phyloP scores from a whole-genome alignment of 1,284 basidiomycete species.

The Marasmius sp. region DNA sequence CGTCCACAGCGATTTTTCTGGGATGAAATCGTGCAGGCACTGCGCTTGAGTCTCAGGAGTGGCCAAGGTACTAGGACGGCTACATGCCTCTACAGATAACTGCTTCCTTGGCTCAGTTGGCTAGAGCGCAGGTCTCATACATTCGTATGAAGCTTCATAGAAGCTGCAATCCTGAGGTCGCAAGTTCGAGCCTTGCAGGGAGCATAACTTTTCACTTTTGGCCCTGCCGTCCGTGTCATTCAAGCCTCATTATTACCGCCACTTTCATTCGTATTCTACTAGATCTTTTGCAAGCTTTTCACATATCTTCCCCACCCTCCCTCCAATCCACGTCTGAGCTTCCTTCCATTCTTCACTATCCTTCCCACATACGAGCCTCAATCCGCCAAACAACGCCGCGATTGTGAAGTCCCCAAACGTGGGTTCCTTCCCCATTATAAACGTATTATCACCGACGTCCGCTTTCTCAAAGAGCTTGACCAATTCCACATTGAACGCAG shows the following conservation, averaged over 20 bases:
- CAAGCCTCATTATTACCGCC: too few relatives aligned
- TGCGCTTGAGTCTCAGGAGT: too few relatives aligned
- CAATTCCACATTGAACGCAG: background rate
- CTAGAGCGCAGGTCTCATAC: slow-evolving; percentile 26
- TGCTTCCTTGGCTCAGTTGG: slow-evolving; percentile 23
- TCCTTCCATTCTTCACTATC: background rate
- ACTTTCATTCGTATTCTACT: too few relatives aligned
- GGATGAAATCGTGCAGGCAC: too few relatives aligned
- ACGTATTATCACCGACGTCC: background rate
- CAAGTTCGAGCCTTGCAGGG: slow-evolving; percentile 56
- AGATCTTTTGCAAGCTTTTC: background rate
- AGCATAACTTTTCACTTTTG: background rate
- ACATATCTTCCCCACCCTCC: background rate
- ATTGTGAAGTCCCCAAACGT: background rate
- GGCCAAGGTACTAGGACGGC: too few relatives aligned
- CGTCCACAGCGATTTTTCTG: too few relatives aligned
- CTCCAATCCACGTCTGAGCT: background rate
- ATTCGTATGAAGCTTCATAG: slow-evolving; percentile 11
- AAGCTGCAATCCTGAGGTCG: slow-evolving; percentile 47
- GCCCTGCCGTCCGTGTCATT: too few relatives aligned
- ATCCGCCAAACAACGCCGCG: background rate
- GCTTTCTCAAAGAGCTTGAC: background rate
- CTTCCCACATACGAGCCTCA: background rate
- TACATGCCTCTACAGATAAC: too few relatives aligned
- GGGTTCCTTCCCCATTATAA: background rate